A percentile compares a stretch with the other conserved stretches of the same genome.
phyloP scores from a whole-genome alignment of 2,329 filamentous ascomycete genomes.

The Venturia pyrina region DNA sequence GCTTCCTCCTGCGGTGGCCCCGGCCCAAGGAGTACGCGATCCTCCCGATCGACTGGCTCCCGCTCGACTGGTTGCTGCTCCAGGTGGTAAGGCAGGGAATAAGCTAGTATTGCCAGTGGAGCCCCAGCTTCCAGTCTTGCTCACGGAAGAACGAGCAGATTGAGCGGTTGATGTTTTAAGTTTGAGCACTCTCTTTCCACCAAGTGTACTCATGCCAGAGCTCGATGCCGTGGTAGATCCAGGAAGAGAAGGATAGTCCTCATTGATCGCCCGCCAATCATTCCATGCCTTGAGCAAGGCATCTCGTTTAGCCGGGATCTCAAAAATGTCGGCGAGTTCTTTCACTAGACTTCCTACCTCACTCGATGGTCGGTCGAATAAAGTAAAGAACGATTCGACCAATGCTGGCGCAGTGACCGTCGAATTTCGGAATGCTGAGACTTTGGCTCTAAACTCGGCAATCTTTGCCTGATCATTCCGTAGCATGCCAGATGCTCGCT shows the following conservation, averaged over 20 bases:
- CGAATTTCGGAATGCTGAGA: conserved; percentile 67
- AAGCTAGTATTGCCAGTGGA: conserved; percentile 25
- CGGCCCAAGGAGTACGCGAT: conserved; percentile 15
- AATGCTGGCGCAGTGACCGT: conserved; percentile 63
- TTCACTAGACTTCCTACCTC: conserved; percentile 83
- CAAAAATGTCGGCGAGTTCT: conserved; percentile 87
- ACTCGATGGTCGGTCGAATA: conserved; percentile 68
- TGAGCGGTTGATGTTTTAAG: conserved; percentile 61
- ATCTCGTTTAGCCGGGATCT: conserved; percentile 66
- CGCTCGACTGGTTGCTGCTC: background rate
- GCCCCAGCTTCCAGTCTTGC: conserved; percentile 48
- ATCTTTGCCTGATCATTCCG: conserved; percentile 69
- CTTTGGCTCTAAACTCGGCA: conserved; percentile 62
- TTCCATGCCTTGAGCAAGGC: conserved; percentile 77
- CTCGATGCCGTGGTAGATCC: conserved; percentile 58
- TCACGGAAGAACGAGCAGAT: conserved; percentile 51
- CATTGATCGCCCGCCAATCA: conserved; percentile 90
- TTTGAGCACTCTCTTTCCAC: conserved; percentile 49
- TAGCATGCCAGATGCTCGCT: conserved; percentile 73
- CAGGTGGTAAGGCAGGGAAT: conserved; percentile 20
- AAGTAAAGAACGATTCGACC: conserved; percentile 75
- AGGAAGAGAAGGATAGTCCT: conserved; percentile 86
- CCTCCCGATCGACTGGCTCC: background rate
- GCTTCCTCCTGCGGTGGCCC: conserved; percentile 20
- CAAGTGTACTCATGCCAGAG: conserved; percentile 34